Conservation (phyloP, 768 basidiomycete genomes). For the Pisolithus orientalis region DNA sequence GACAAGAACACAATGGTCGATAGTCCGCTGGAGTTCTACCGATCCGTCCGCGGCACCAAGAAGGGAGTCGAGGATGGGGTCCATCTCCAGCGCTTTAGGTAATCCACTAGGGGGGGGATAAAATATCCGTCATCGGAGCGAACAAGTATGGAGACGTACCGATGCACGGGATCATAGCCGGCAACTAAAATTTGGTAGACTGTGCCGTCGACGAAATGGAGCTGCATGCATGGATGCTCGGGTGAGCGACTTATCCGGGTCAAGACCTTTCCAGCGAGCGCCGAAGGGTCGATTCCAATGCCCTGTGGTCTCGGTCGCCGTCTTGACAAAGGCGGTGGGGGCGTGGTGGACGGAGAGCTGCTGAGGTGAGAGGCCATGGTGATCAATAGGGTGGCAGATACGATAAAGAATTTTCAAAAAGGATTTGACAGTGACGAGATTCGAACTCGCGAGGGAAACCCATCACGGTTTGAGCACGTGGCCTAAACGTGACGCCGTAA, state of each 20-base stretch:
- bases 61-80: slow-evolving; percentile 33
- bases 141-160: slow-evolving; percentile 10
- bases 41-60: slow-evolving; percentile 34
- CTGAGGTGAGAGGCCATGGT: slow-evolving; percentile 3
- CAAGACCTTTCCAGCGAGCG: slow-evolving; percentile 40
- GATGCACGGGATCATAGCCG: slow-evolving; percentile 52
- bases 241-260: slow-evolving; percentile 34
- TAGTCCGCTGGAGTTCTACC: slow-evolving; percentile 31
- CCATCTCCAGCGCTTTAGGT: slow-evolving; percentile 56
- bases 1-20: slow-evolving; percentile 49
- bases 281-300: slow-evolving; percentile 34
- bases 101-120: slow-evolving; percentile 31
- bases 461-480: slow-evolving; percentile 39
- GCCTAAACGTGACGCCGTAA: slow-evolving; percentile 58
- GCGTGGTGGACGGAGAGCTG: slow-evolving; percentile 9
- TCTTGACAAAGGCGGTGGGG: slow-evolving; percentile 14
- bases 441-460: slow-evolving; percentile 56
- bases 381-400: too few relatives aligned
- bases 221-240: slow-evolving; percentile 41
- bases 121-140: background rate
- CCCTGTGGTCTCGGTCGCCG: slow-evolving; percentile 28
- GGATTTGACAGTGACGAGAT: slow-evolving; percentile 51
- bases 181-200: slow-evolving; percentile 51
- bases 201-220: slow-evolving; percentile 40
- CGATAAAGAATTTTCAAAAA: slow-evolving; percentile 6